Conservation (phyloP, 2,329 filamentous ascomycete species). For the Pseudogymnoascus pannorum region DNA sequence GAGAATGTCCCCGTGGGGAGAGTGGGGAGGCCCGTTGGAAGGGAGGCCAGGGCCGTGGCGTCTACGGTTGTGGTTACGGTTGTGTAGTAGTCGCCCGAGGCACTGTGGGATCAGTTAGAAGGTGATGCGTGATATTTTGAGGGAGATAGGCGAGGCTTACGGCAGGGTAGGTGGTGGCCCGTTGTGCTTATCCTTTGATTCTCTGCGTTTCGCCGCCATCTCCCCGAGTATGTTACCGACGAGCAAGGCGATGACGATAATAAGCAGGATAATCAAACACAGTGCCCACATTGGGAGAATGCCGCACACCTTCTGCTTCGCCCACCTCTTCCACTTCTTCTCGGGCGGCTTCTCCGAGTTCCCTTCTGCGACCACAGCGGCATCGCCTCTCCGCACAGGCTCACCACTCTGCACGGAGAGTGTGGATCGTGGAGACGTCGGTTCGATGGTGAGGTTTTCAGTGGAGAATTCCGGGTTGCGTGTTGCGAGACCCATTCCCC, state of each 20-base stretch:
- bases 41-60: constrained; percentile 42
- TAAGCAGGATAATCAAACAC: constrained; percentile 39
- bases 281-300: constrained; percentile 57
- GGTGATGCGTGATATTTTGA: not conserved
- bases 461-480: constrained; percentile 56
- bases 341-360: constrained; percentile 41
- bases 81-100: constrained; percentile 8
- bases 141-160: constrained; percentile 3
- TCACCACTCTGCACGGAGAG: constrained; percentile 45
- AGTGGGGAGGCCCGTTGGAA: constrained; percentile 43
- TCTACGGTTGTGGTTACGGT: constrained; percentile 38
- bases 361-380: constrained; percentile 34
- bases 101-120: constrained; percentile 12
- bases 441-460: constrained; percentile 38
- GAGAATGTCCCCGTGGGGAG: constrained; percentile 49
- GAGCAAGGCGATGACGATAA: constrained; percentile 47
- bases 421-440: constrained; percentile 39
- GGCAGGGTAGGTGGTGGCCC: not conserved
- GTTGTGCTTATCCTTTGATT: not conserved
- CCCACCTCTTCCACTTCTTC: constrained; percentile 46
- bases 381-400: constrained; percentile 44
- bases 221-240: constrained; percentile 51
- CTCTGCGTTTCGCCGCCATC: constrained; percentile 32
- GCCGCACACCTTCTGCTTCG: constrained; percentile 49
- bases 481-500: constrained; percentile 53